Evolutionary conservation across 2,329 filamentous ascomycete species (phyloP).

Genomic region (Sphaceloma murrayae): DNA sequence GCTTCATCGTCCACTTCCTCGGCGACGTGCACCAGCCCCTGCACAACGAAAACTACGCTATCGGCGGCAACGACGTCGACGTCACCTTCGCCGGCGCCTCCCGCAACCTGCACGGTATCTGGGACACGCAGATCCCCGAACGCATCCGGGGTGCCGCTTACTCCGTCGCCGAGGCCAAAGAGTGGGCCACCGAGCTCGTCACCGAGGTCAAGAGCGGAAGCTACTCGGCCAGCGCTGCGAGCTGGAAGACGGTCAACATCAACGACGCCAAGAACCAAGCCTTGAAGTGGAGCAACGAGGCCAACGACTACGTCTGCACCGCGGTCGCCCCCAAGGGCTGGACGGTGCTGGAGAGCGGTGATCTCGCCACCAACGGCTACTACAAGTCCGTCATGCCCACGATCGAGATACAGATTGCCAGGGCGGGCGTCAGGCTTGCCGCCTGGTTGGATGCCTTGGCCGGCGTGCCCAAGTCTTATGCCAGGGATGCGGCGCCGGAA

Average conservation of each 20-base stretch:
- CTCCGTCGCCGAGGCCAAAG: constrained; percentile 29
- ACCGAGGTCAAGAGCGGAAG: constrained; percentile 32
- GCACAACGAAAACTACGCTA: constrained; percentile 31
- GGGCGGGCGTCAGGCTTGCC: constrained; percentile 32
- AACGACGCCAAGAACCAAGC: constrained; percentile 30
- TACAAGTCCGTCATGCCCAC: constrained; percentile 31
- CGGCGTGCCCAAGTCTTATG: constrained; percentile 19
- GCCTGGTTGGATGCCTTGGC: constrained; percentile 31
- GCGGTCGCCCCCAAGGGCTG: constrained; percentile 34
- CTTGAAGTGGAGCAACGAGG: constrained; percentile 35
- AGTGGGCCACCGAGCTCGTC: constrained; percentile 33
- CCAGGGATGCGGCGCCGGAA: constrained; percentile 14
- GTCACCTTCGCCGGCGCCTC: constrained; percentile 30
- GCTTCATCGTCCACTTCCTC: constrained; percentile 35
- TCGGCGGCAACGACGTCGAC: constrained; percentile 32
- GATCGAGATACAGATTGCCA: constrained; percentile 37
- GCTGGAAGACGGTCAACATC: constrained; percentile 33
- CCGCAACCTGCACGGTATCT: constrained; percentile 34
- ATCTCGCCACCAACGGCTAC: constrained; percentile 27
- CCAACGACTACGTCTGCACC: constrained; percentile 36
- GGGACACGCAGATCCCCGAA: constrained; percentile 39
- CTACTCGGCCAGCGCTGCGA: constrained; percentile 27
- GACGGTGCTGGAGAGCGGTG: constrained; percentile 29
- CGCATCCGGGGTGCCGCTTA: constrained; percentile 32
- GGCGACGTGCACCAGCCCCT: constrained; percentile 36